Percentiles rank a stretch among this genome's conserved stretches.
Conservation (phyloP, 2,329 filamentous ascomycete species). For the Fusarium luffae region DNA sequence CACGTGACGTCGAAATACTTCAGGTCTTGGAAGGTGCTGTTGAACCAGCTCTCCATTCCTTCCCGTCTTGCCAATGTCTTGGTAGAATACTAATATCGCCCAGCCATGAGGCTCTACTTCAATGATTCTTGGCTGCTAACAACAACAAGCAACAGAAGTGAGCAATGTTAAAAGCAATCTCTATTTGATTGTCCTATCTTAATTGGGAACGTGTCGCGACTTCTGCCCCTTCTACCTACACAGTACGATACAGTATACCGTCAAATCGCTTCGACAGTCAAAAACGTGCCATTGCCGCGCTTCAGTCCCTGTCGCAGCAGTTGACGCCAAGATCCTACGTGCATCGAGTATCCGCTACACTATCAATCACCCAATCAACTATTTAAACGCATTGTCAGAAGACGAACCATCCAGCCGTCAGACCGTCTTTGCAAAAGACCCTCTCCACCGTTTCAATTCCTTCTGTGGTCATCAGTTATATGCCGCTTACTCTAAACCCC, state of each 20-base stretch:
- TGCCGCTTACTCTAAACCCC: slow-evolving; percentile 10
- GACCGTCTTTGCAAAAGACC: slow-evolving; percentile 2
- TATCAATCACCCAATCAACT: not conserved
- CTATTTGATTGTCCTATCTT: not conserved
- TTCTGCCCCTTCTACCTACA: slow-evolving; percentile 2
- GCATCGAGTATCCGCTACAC: not conserved
- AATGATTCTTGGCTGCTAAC: not conserved
- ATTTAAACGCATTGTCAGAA: not conserved
- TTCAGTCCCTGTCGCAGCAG: not conserved
- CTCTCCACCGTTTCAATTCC: slow-evolving; percentile 18
- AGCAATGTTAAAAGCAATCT: not conserved
- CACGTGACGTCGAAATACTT: slow-evolving; percentile 4
- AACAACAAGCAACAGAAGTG: not conserved
- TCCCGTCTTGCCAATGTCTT: slow-evolving; percentile 7
- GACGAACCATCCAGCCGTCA: not conserved
- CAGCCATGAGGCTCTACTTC: slow-evolving; percentile 35
- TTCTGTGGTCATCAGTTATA: not conserved
- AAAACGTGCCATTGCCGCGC: slow-evolving; percentile 27
- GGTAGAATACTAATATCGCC: not conserved
- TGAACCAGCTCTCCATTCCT: slow-evolving; percentile 2
- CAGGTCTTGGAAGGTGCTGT: not conserved
- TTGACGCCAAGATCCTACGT: slow-evolving; percentile 6
- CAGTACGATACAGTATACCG: slow-evolving; percentile 15
- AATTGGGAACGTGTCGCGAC: not conserved
- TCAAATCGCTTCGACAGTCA: slow-evolving; percentile 12